phyloP scores from a whole-genome alignment of 1,139 yeast genomes.

The Geotrichum aggregatum region DNA sequence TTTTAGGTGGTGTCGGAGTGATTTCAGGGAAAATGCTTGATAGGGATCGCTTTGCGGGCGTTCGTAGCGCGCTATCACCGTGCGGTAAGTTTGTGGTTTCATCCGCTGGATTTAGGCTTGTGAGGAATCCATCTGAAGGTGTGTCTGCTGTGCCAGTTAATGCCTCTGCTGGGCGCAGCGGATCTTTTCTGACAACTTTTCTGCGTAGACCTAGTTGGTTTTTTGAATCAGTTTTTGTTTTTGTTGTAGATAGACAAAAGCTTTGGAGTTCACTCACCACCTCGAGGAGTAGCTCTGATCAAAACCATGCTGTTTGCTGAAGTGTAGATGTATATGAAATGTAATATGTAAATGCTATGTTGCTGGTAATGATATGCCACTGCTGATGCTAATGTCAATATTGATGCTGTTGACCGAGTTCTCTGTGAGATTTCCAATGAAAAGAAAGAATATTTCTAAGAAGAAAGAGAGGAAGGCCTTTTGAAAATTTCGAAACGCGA shows the following conservation, averaged over 20 bases:
- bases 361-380: too few species aligned
- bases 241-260: background rate
- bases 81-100: background rate
- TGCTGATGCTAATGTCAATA: background rate
- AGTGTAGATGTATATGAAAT: background rate
- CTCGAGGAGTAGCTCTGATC: conserved; percentile 10
- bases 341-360: background rate
- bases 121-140: background rate
- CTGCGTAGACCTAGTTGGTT: conserved; percentile 8
- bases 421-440: too few species aligned
- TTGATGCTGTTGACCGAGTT: background rate
- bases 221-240: background rate
- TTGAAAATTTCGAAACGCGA: too few species aligned
- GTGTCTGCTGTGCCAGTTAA: too few species aligned
- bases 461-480: too few species aligned
- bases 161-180: conserved; percentile 14
- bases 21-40: conserved; percentile 15
- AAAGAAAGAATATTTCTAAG: too few species aligned
- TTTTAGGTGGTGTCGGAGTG: conserved; percentile 3
- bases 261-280: background rate
- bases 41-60: background rate
- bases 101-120: background rate
- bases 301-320: conserved; percentile 15
- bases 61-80: background rate
- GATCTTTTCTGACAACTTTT: conserved; percentile 11